Conservation (phyloP, 192 early-diverging fungal genomes). For the Coemansia sp. region DNA sequence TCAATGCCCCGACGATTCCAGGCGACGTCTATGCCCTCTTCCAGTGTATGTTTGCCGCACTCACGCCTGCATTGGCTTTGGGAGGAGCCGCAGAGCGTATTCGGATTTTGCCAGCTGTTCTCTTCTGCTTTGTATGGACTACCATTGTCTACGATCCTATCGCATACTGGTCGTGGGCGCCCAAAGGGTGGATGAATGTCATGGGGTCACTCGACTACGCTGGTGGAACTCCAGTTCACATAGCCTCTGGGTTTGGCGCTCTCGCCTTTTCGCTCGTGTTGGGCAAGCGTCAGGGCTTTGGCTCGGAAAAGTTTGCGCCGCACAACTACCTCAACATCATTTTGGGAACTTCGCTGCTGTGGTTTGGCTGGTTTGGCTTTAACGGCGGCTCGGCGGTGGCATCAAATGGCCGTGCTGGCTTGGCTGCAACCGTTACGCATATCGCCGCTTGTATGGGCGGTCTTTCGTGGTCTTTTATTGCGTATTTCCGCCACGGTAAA, state of each 20-base stretch:
- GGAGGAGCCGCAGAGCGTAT: conserved; percentile 90
- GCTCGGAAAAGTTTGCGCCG: conserved; percentile 72
- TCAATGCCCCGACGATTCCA: conserved; percentile 66
- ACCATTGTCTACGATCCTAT: conserved; percentile 93
- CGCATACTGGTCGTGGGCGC: conserved; percentile 93
- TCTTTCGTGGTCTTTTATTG: conserved; percentile 79
- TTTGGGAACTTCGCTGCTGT: conserved; percentile 83
- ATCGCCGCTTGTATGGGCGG: conserved; percentile 80
- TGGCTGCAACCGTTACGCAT: conserved; percentile 85
- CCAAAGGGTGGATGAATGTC: conserved; percentile 80
- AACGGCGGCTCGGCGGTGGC: conserved; percentile 85
- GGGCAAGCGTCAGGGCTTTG: conserved; percentile 78
- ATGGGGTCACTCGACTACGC: conserved; percentile 91
- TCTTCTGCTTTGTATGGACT: conserved; percentile 93
- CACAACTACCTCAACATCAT: conserved; percentile 93
- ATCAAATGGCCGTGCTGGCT: conserved; percentile 80
- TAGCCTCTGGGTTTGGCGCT: conserved; percentile 84
- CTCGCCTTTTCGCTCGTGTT: conserved; percentile 86
- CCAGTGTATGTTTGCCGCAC: conserved; percentile 92
- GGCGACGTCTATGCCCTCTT: conserved; percentile 76
- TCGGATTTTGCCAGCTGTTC: conserved; percentile 77
- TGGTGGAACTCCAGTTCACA: conserved; percentile 96
- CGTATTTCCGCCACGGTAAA: conserved; percentile 71
- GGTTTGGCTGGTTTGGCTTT: conserved; percentile 98
- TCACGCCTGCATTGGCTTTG: conserved; percentile 89